Percentiles rank a stretch among this genome's conserved stretches.
phyloP scores from a whole-genome alignment of 2,329 filamentous ascomycete species.

The Diaporthe vexans region DNA sequence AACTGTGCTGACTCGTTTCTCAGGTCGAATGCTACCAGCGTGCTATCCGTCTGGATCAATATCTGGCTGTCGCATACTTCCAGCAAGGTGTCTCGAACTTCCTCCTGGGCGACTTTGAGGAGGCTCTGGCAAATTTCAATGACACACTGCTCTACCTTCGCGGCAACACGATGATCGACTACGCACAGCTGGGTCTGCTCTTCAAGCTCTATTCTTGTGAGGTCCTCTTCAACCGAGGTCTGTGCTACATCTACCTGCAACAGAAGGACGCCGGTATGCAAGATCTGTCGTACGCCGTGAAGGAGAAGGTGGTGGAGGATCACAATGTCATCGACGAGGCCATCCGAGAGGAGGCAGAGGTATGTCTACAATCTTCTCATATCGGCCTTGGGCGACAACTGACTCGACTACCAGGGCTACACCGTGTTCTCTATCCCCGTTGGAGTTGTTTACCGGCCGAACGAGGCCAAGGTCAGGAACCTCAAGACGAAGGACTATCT shows the following conservation, averaged over 20 bases:
- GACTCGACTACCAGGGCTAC: constrained; percentile 76
- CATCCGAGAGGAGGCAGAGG: constrained; percentile 92
- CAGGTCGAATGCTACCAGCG: constrained; percentile 96
- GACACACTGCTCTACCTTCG: constrained; percentile 94
- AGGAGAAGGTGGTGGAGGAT: constrained; percentile 96
- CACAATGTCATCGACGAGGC: constrained; percentile 99
- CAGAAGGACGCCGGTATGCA: constrained; percentile 92
- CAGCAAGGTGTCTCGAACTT: constrained; percentile 99
- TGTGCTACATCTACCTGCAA: constrained; percentile 97
- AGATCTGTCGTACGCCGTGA: constrained; percentile 89
- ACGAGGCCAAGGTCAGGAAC: constrained; percentile 98
- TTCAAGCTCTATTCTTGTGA: constrained; percentile 99
- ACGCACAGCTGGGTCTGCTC: constrained; percentile 92
- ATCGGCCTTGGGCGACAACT: constrained; percentile 42
- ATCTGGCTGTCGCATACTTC: constrained; percentile 97
- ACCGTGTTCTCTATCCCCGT: constrained; percentile 99
- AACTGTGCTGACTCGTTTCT: constrained; percentile 42
- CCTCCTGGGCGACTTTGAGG: constrained; percentile 95
- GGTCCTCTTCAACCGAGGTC: constrained; percentile 94
- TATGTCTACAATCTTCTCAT: constrained; percentile 55
- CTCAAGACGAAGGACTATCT: constrained; percentile 98
- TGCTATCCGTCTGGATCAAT: constrained; percentile 91
- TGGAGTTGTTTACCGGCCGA: constrained; percentile 93
- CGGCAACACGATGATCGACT: constrained; percentile 98
- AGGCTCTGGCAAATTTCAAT: constrained; percentile 98